Evolutionary conservation across 495 filamentous ascomycete genomes (phyloP), one percentile per base, ranked within the genome.

Genomic region (Mycothermus thermophilus): DNA sequence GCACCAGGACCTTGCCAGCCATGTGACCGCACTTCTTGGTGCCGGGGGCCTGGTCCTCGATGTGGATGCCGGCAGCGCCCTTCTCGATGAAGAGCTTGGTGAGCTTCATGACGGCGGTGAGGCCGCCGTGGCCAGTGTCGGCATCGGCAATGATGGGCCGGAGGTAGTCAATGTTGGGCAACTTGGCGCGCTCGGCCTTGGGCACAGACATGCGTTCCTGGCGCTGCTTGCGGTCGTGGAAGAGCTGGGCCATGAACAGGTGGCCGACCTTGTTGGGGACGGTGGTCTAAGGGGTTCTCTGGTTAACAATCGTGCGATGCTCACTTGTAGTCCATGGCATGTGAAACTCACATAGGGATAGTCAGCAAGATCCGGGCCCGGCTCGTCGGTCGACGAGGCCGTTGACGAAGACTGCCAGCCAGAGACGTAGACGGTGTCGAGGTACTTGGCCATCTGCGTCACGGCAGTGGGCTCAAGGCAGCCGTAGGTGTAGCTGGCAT

Each of bases 21-120:
- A 97, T 97, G 62, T 97, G 90, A 37, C 90, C 90, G 53, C 90
- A 97, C 68, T 97, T 97, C 75, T 97, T 97, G 24, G 90, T 97
- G 26, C 90, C 90, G 1, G 90, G 88, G 8, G 90, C 90, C 61
- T 97, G 90, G 54, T 97, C 90, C 61, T 97, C 90, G 43, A 97
- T 95, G 59, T 97, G 90, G 50, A 97, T 94, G 48, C 90, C 90
- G 27, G 90, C 90, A 22, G 90, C 90, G 52, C 90, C 90, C 48
- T 87, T 85, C 69, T 97, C 90, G 42, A 97, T 63, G 64, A 97
- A 97, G 12, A 97, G 71, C 66, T 93, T 93, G 34, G 90, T 97
- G 34, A 97, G 75, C 70, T 97, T 97, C 92, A 97, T 95, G 47
- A 95, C 77, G 23, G 90, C 90, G 10, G 92, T 97, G 40, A 97